phyloP scores from a whole-genome alignment of 768 basidiomycete genomes.

The Naganishia friedmannii region DNA sequence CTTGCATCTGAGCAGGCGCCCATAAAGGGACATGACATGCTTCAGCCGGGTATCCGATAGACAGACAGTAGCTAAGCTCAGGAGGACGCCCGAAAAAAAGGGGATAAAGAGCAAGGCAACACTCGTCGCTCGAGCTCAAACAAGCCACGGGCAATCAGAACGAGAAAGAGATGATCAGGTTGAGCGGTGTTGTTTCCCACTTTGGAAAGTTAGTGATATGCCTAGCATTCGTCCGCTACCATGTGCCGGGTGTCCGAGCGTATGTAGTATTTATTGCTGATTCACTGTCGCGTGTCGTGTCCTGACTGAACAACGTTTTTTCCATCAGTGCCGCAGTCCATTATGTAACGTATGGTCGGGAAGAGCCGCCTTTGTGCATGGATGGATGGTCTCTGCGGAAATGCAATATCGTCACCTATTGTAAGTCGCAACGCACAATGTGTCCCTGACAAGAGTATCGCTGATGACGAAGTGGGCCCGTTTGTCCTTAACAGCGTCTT shows the following conservation, averaged over 20 bases:
- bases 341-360: too few species aligned
- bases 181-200: not conserved
- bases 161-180: not conserved
- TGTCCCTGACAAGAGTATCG: too few species aligned
- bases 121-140: too few species aligned
- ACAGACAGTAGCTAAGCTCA: too few species aligned
- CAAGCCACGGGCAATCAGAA: not conserved
- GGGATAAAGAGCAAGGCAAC: too few species aligned
- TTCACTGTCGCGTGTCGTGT: not conserved
- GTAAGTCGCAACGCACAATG: not conserved
- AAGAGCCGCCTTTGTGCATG: slow-evolving; percentile 4
- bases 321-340: not conserved
- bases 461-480: too few species aligned
- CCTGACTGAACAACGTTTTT: not conserved
- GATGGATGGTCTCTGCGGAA: not conserved
- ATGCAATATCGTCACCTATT: not conserved
- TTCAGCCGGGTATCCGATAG: too few species aligned
- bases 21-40: not conserved
- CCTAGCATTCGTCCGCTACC: not conserved
- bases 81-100: too few species aligned
- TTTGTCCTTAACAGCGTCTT: not conserved
- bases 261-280: not conserved
- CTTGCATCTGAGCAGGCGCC: not conserved
- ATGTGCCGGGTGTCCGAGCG: not conserved
- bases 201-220: not conserved